Base-by-base conservation (phyloP, 2,329 filamentous ascomycete genomes). In the Nemania bipapillata region DNA sequence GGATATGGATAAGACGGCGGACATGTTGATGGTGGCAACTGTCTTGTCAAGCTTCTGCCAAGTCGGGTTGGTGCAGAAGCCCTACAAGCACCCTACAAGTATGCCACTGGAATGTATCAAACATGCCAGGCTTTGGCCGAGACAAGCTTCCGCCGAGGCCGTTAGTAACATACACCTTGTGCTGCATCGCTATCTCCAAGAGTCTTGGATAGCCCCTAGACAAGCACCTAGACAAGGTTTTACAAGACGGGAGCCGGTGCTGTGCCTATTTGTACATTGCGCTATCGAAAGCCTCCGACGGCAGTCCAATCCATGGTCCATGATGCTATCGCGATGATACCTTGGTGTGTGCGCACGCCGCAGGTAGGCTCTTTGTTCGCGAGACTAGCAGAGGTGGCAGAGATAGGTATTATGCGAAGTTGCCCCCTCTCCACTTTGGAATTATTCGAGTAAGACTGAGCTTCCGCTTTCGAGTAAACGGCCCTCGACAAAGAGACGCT, bases 41-140 rank as follows among this genome's bases (percentile, higher is more conserved):
- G 30, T n/a, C 4, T 32, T 56, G 61, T 69, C 62, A 69, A 69
- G 66, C 69, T 69, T 70, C 66, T 40, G 69, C 69, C 69, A 70
- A 70, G 69, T 70, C 66, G 66, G 58, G 66, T 53, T 45, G 63
- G 45, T 28, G 60, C 68, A 70, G 60, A 40, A 49, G 42, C 49
- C 49, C 42, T 53, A n/a, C n/a, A n/a, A n/a, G n/a, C n/a, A n/a
- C n/a, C n/a, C n/a, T n/a, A n/a, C n/a, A n/a, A n/a, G n/a, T n/a
- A 50, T 42, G 32, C 30, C 9, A 32, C 30, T 4, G 30, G 30
- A 32, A 32, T 32, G 30, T 32, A 9, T n/a, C 30, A 9, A 4
- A 32, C 30, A 32, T 32, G n/a, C n/a, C n/a, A 32, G 37, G 20
- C 11, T 30, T 37, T 12, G 28, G n/a, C 49, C 15, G 12, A 63